Base-by-base conservation (phyloP, 2,329 filamentous ascomycete genomes). In the Colletotrichum sp. region DNA sequence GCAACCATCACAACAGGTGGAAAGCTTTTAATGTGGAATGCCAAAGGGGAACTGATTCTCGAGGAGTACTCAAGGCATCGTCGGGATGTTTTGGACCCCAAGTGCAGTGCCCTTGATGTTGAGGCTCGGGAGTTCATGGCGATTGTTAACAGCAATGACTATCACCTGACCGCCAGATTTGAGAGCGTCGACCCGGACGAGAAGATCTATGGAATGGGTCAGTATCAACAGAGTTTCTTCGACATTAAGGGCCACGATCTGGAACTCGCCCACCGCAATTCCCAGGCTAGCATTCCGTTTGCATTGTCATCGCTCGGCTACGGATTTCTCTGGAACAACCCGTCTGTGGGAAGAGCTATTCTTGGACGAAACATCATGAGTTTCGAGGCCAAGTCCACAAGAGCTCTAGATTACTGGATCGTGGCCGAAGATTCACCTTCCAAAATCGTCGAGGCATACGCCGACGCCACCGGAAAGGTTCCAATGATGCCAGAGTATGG, bases 401-500 rank as follows among this genome's bases (percentile, higher is more conserved):
- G 86, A 8, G 83, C 83, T 5, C 82, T 93, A 4, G 91, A 93
- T 77, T 92, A 92, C 79, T 93, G 91, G 91, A 81, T 93, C 28
- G 90, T 92, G 0, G 89, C 88, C 0, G 90, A 88, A 0, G 86
- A 89, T 65, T 86, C 85, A 0, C 91, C 91, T 0, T 84, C 85
- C 0, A 85, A 89, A 59, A 91, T 93, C 59, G 87, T 88, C 13
- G 85, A 90, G 77, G 85, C 87, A 0, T 93, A 92, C 79, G 88
- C 88, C 0, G 82, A 83, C 5, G 89, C 86, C 6, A 91, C 91
- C 0, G 91, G 91, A 0, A 89, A 86, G 55, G 90, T 89, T 0
- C 91, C 91, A 0, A 90, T 90, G 89, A 93, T 93, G 91, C 91
- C 91, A 7, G 91, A 92, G 78, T 92, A 92, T 79, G 91, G 90